Conservation (phyloP, 2,329 filamentous ascomycete genomes). For the Chrysosphaeria jannelii region DNA sequence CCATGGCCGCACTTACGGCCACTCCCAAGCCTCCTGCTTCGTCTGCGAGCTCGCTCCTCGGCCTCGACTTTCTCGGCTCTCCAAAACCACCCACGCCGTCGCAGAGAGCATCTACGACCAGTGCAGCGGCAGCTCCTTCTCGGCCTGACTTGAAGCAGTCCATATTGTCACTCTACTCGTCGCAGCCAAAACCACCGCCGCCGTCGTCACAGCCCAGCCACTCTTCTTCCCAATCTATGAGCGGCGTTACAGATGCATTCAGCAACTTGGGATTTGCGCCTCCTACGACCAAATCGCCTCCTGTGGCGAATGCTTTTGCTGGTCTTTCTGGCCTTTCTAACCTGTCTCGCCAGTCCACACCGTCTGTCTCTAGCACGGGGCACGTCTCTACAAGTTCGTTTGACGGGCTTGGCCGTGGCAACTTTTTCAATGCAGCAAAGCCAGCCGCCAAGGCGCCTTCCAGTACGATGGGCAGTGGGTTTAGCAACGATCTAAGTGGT, state of each 20-base stretch:
- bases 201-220: no score
- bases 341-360: conserved; percentile 7
- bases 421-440: conserved; percentile 41
- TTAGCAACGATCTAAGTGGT: no score
- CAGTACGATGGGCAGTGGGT: no score
- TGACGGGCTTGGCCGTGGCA: conserved; percentile 32
- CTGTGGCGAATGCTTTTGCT: conserved; percentile 5
- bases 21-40: conserved; percentile 31
- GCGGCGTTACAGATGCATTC: conserved; percentile 6
- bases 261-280: conserved; percentile 15
- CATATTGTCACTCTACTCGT: conserved; percentile 80
- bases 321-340: conserved; percentile 3
- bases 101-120: conserved; percentile 53
- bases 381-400: conserved; percentile 14
- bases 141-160: conserved; percentile 90
- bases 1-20: conserved; percentile 32
- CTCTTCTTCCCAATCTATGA: no score
- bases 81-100: conserved; percentile 36
- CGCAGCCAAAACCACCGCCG: conserved; percentile 30
- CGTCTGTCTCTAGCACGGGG: conserved; percentile 5
- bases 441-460: conserved; percentile 12
- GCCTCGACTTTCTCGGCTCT: conserved; percentile 77
- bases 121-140: conserved; percentile 28
- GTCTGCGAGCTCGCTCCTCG: conserved; percentile 52
- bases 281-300: no score